phyloP scores from a whole-genome alignment of 148 eudicot genomes.

The Rhododendron griersonianum region DNA sequence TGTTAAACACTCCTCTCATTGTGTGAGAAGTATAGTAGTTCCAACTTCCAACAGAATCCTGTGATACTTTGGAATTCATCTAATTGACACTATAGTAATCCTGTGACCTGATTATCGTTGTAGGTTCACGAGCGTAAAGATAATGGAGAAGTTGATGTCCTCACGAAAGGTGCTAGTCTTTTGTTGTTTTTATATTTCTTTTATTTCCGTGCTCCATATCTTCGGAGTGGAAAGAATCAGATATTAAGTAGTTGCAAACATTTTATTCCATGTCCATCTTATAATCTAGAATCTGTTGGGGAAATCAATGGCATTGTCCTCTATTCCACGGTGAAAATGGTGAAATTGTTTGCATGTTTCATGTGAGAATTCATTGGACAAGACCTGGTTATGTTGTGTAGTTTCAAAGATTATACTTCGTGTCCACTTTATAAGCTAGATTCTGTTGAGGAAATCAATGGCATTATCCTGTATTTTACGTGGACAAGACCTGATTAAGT shows the following conservation, averaged over 20 bases:
- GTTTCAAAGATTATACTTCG: neutral
- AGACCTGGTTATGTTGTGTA: neutral
- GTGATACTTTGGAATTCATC: neutral
- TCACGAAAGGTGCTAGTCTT: conserved; percentile 51
- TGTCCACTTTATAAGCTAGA: neutral
- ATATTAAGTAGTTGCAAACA: neutral
- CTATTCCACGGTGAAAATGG: neutral
- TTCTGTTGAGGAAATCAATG: no score
- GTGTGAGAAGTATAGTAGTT: neutral
- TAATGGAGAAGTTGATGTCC: conserved; percentile 58
- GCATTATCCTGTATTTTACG: neutral
- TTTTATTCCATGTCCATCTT: neutral
- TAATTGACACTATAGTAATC: neutral
- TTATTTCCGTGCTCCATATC: neutral
- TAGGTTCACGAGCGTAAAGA: conserved; percentile 64
- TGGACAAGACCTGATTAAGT: neutral
- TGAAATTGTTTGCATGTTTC: neutral
- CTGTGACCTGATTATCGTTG: neutral
- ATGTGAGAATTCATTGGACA: neutral
- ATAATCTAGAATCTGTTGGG: neutral
- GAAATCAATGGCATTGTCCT: neutral
- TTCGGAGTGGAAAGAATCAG: neutral
- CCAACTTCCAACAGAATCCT: neutral
- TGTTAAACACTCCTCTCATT: neutral
- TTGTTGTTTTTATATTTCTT: neutral